A percentile compares a stretch with the other conserved stretches of the same genome.
These are phyloP conservation scores for Fragilaria radians DNA, from an alignment of 108 stramenopile species.

Conservation along the genomic window DNA sequence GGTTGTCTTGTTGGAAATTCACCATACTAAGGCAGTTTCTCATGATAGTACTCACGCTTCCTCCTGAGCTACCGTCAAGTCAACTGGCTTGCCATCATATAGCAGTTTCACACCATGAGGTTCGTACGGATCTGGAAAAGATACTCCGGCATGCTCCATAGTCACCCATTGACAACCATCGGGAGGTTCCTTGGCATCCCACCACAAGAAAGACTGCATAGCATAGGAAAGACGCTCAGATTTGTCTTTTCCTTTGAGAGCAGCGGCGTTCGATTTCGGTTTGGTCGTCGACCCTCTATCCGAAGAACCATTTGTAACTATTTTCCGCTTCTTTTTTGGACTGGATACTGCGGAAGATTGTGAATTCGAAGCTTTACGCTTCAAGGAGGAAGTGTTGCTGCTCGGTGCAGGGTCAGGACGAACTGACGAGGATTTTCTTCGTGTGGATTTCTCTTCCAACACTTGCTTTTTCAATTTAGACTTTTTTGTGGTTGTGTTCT, in stretches of 20 bases:
- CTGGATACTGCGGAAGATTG: not conserved
- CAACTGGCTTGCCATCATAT: constrained; percentile 89
- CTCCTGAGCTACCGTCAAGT: constrained; percentile 87
- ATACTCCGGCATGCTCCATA: constrained; percentile 96
- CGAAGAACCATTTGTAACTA: constrained; percentile 18
- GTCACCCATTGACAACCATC: constrained; percentile 89
- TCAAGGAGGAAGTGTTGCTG: constrained; percentile 1
- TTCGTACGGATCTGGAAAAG: constrained; percentile 88
- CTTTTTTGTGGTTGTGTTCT: constrained; percentile 10
- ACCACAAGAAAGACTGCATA: constrained; percentile 90
- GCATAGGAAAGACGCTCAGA: constrained; percentile 75
- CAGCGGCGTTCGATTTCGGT: constrained; percentile 8
- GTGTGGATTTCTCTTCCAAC: not conserved
- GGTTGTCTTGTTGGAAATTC: not conserved
- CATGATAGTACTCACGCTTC: constrained; percentile 79
- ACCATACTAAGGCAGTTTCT: not conserved
- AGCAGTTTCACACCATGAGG: constrained; percentile 92
- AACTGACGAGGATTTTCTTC: not conserved
- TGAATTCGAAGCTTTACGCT: constrained; percentile 16
- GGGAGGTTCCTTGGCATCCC: constrained; percentile 79
- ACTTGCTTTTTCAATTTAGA: constrained; percentile 9
- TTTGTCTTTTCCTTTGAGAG: constrained; percentile 67
- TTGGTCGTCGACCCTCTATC: constrained; percentile 9
- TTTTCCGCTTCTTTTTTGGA: constrained; percentile 20
- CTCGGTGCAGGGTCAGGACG: not conserved